Percentiles rank a stretch among this genome's conserved stretches.
These are phyloP conservation scores for Holtermanniella nyarrowii DNA, from an alignment of 768 basidiomycete species.

Conservation along the genomic window DNA sequence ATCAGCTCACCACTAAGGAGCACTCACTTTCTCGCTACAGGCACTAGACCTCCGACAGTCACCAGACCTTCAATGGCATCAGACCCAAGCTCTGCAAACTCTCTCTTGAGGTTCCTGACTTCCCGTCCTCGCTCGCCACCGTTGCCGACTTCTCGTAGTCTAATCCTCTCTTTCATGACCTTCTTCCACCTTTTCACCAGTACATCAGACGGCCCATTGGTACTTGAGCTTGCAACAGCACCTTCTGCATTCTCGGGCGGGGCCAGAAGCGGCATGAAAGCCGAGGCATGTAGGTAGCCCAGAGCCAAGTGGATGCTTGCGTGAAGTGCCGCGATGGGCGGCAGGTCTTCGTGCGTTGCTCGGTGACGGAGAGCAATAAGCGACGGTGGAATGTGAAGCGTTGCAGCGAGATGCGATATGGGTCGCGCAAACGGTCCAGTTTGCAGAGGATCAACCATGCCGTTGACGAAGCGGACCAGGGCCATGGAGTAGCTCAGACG, in stretches of 20 bases:
- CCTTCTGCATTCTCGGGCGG: slow-evolving; percentile 57
- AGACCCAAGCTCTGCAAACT: slow-evolving; percentile 42
- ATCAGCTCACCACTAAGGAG: background rate
- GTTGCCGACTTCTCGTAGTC: slow-evolving; percentile 38
- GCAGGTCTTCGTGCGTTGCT: slow-evolving; percentile 90
- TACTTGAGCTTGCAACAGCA: slow-evolving; percentile 8
- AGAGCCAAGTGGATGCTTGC: slow-evolving; percentile 47
- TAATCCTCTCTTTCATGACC: slow-evolving; percentile 52
- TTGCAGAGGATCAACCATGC: slow-evolving; percentile 88
- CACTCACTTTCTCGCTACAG: slow-evolving; percentile 68
- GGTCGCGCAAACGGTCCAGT: slow-evolving; percentile 74
- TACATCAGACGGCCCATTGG: slow-evolving; percentile 52
- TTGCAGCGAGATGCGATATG: slow-evolving; percentile 74
- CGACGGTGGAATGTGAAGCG: slow-evolving; percentile 76
- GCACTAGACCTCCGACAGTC: slow-evolving; percentile 64
- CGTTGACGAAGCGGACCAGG: slow-evolving; percentile 82
- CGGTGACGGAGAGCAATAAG: slow-evolving; percentile 89
- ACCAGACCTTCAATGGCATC: slow-evolving; percentile 63
- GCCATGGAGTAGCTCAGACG: slow-evolving; percentile 72
- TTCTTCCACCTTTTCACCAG: slow-evolving; percentile 29
- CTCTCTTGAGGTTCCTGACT: slow-evolving; percentile 39
- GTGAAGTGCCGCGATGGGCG: slow-evolving; percentile 65
- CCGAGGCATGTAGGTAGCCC: slow-evolving; percentile 28
- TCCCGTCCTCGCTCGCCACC: slow-evolving; percentile 37
- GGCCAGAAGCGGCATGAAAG: slow-evolving; percentile 59